These are phyloP conservation scores for Cystofilobasidium macerans DNA, from an alignment of 768 basidiomycete genomes.

Conservation along the genomic window DNA sequence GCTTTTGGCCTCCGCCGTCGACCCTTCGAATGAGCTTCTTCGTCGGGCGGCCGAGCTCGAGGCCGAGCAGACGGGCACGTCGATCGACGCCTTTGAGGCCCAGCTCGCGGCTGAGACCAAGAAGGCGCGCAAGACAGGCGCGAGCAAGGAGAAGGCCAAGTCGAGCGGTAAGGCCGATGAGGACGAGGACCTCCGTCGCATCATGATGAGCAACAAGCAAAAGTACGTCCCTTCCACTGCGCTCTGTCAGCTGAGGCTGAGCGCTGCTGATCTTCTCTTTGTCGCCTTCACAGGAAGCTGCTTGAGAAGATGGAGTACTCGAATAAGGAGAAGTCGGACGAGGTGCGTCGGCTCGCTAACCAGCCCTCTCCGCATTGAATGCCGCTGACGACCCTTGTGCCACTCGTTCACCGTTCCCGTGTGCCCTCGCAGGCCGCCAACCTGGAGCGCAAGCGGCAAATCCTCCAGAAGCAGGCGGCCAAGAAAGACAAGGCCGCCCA, in stretches of 20 bases:
- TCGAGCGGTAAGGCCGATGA: conserved; percentile 29
- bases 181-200: conserved; percentile 87
- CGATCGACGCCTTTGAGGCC: conserved; percentile 66
- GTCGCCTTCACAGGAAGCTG: conserved; percentile 47
- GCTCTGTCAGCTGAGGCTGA: not conserved
- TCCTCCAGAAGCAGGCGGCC: conserved; percentile 47
- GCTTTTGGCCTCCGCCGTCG: conserved; percentile 38
- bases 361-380: not conserved
- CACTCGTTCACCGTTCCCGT: not conserved
- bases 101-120: conserved; percentile 51
- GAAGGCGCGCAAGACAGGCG: conserved; percentile 23
- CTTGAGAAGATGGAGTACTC: conserved; percentile 89
- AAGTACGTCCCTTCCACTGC: conserved; percentile 35
- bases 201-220: conserved; percentile 94
- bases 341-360: conserved; percentile 45
- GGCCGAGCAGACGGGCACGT: conserved; percentile 77
- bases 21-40: conserved; percentile 53
- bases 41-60: conserved; percentile 79
- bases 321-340: conserved; percentile 59
- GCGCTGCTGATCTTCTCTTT: not conserved
- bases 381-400: conserved; percentile 6
- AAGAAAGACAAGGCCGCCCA: conserved; percentile 37
- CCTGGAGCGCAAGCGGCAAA: conserved; percentile 51
- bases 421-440: conserved; percentile 46
- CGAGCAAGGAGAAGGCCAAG: conserved; percentile 9